Evolutionary conservation across 2,329 filamentous ascomycete genomes (phyloP).

Genomic region (Lecanicillium sp.): DNA sequence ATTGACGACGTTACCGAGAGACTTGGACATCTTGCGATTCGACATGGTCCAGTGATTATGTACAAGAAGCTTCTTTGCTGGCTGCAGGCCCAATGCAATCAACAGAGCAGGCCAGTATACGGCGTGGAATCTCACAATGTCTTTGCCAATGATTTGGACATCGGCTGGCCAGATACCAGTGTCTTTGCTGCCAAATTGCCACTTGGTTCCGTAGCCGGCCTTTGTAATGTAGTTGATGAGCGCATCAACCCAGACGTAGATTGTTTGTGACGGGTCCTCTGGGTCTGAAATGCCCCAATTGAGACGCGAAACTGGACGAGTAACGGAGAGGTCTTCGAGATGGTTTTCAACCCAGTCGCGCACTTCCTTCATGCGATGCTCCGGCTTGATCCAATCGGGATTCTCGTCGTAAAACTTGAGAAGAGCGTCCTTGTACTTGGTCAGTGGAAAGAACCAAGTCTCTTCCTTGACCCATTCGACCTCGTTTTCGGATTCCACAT

Average conservation of each 20-base stretch:
- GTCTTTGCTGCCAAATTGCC: conserved; percentile 55
- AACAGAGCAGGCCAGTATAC: conserved; percentile 98
- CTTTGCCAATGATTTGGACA: conserved; percentile 89
- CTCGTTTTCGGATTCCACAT: conserved; percentile 79
- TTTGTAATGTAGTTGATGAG: conserved; percentile 89
- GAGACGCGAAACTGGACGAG: conserved; percentile 68
- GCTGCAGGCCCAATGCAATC: conserved; percentile 73
- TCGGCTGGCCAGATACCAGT: conserved; percentile 79
- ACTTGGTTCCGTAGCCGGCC: conserved; percentile 59
- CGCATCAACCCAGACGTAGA: conserved; percentile 98
- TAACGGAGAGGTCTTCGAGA: conserved; percentile 82
- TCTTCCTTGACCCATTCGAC: conserved; percentile 91
- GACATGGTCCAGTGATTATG: conserved; percentile 96
- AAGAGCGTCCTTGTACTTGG: conserved; percentile 69
- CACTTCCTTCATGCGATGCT: conserved; percentile 67
- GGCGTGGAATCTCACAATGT: conserved; percentile 92
- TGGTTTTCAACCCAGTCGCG: conserved; percentile 67
- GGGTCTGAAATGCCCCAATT: conserved; percentile 88
- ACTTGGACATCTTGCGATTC: conserved; percentile 92
- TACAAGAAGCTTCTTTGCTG: conserved; percentile 72
- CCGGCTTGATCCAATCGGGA: conserved; percentile 68
- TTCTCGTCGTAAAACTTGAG: conserved; percentile 74
- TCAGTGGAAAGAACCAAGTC: conserved; percentile 93
- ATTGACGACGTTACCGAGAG: conserved; percentile 87
- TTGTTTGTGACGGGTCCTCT: conserved; percentile 74